phyloP scores from a whole-genome alignment of 129 eudicot species.

The Tagetes patula region DNA sequence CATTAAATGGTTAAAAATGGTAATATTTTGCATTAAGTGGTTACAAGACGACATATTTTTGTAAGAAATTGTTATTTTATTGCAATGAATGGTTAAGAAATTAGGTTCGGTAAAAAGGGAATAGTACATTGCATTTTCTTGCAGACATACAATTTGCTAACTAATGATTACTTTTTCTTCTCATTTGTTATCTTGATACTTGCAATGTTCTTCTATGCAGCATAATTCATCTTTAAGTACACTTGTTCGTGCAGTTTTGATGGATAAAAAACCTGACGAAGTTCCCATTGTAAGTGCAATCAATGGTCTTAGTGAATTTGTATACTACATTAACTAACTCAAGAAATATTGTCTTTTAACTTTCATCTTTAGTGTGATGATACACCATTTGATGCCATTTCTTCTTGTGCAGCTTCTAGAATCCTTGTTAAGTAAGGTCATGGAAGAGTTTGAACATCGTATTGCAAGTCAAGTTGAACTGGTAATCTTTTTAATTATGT shows the following conservation, averaged over 20 bases:
- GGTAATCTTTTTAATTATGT: slow-evolving; percentile 40
- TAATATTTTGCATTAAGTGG: slow-evolving; percentile 6
- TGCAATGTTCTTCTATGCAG: slow-evolving; percentile 45
- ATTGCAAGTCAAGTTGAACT: slow-evolving; percentile 56
- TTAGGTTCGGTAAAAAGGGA: not conserved
- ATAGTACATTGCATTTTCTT: not conserved
- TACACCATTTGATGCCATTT: not conserved
- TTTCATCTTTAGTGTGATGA: not conserved
- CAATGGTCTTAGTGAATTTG: not conserved
- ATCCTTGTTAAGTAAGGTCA: slow-evolving; percentile 75
- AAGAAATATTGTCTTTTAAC: not conserved
- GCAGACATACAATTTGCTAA: not conserved
- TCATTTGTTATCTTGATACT: slow-evolving; percentile 6
- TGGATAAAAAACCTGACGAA: slow-evolving; percentile 90
- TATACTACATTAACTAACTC: not conserved
- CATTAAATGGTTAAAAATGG: not conserved
- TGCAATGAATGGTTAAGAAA: not conserved
- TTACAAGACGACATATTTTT: not conserved
- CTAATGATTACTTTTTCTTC: not conserved
- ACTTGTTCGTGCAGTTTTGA: slow-evolving; percentile 76
- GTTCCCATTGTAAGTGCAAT: slow-evolving; percentile 74
- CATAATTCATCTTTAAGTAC: slow-evolving; percentile 64
- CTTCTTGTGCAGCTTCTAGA: slow-evolving; percentile 67
- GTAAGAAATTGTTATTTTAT: not conserved
- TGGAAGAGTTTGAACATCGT: slow-evolving; percentile 89